Evolutionary conservation across 2,329 filamentous ascomycete genomes (phyloP).

Genomic region (Fusarium sp.): DNA sequence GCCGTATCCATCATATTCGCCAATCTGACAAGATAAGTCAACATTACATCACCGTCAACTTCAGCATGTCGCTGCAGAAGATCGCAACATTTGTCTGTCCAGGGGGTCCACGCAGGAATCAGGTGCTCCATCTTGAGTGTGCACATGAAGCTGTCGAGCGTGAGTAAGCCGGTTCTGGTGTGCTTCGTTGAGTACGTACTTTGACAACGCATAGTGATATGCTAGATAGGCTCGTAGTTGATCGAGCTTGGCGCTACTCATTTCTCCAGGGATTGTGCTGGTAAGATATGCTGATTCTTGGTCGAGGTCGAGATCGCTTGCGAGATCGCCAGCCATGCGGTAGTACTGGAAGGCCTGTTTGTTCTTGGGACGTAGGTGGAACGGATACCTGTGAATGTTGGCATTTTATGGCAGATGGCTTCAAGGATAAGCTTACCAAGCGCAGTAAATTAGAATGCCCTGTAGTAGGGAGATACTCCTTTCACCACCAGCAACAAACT

Average conservation of each 20-base stretch:
- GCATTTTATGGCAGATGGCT: background rate
- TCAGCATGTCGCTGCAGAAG: conserved; percentile 54
- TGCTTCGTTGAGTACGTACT: conserved; percentile 48
- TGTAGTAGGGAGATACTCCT: conserved; percentile 67
- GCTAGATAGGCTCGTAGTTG: conserved; percentile 59
- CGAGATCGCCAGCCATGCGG: conserved; percentile 63
- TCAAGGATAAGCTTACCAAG: conserved; percentile 57
- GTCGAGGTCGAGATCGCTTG: conserved; percentile 62
- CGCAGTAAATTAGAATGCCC: conserved; percentile 66
- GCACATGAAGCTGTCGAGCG: conserved; percentile 50
- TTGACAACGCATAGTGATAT: conserved; percentile 57
- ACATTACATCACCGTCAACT: conserved; percentile 54
- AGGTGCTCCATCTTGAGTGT: conserved; percentile 53
- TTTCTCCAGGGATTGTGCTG: background rate
- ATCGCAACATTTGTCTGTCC: conserved; percentile 59
- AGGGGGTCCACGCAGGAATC: conserved; percentile 52
- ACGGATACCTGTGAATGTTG: conserved; percentile 60
- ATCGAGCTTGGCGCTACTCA: conserved; percentile 50
- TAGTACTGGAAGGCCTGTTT: conserved; percentile 63
- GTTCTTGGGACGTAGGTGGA: conserved; percentile 64
- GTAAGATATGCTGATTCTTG: conserved; percentile 47
- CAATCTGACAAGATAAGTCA: conserved; percentile 58
- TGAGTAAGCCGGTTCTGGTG: conserved; percentile 11
- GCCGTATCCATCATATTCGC: conserved; percentile 56
- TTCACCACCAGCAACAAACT: conserved; percentile 67